Conservation (phyloP, 768 basidiomycete species). For the Gymnopilus junonius region DNA sequence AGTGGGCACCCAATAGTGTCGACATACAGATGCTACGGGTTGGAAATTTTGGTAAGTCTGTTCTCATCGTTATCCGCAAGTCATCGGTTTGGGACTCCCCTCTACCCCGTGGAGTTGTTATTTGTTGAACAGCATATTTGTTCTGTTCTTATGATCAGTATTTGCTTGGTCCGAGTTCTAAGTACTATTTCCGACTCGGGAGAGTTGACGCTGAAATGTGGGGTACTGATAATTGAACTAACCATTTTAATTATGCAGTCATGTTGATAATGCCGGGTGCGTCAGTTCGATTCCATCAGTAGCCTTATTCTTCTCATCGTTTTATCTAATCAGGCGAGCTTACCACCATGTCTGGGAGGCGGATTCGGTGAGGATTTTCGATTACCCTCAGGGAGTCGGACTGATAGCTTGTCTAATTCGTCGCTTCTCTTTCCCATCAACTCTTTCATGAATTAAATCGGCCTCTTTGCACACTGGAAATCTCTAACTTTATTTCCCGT, state of each 20-base stretch:
- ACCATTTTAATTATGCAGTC: conserved; percentile 37
- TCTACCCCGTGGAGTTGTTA: conserved; percentile 6
- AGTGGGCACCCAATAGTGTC: conserved; percentile 76
- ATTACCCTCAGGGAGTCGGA: conserved; percentile 4
- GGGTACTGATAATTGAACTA: conserved; percentile 1
- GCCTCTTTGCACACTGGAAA: neutral
- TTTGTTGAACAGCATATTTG: neutral
- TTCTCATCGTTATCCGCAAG: conserved; percentile 4
- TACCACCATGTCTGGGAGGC: conserved; percentile 82
- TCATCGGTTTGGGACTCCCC: neutral
- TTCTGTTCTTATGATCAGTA: neutral
- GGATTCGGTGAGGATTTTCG: conserved; percentile 58
- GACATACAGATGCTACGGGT: conserved; percentile 79
- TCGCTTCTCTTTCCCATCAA: conserved; percentile 7
- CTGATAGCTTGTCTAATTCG: conserved; percentile 12
- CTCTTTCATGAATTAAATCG: neutral
- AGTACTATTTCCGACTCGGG: neutral
- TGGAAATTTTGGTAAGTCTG: conserved; percentile 61
- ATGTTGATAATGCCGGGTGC: conserved; percentile 73
- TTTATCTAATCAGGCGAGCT: conserved; percentile 54
- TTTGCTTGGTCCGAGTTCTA: neutral
- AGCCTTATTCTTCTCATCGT: conserved; percentile 4
- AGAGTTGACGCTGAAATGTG: neutral
- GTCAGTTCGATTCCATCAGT: conserved; percentile 17
- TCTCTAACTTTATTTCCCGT: conserved; percentile 6